Evolutionary conservation across 352 stramenopile species (phyloP).

Genomic region (Globisporangium perplexum): DNA sequence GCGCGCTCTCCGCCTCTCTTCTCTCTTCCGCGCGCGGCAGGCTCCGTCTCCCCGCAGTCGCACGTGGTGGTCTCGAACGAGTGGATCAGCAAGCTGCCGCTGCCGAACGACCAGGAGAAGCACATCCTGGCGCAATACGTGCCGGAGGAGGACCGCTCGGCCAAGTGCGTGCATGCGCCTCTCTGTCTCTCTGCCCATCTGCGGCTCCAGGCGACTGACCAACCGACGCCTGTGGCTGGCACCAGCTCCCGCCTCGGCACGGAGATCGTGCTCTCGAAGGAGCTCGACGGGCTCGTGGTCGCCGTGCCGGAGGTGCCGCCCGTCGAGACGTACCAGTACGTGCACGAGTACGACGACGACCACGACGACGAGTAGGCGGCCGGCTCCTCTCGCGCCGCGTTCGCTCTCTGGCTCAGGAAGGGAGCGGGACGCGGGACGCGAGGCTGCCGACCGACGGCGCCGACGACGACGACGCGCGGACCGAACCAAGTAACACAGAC

Average conservation of each 20-base stretch:
- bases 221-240: background rate
- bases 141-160: slow-evolving; percentile 69
- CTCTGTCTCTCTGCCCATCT: background rate
- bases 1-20: too few species aligned
- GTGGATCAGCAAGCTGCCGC: slow-evolving; percentile 75
- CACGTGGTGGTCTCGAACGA: slow-evolving; percentile 87
- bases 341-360: slow-evolving; percentile 85
- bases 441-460: too few species aligned
- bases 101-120: slow-evolving; percentile 62
- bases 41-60: slow-evolving; percentile 72
- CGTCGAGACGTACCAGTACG: slow-evolving; percentile 81
- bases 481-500: background rate
- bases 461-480: too few species aligned
- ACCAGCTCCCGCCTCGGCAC: slow-evolving; percentile 76
- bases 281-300: slow-evolving; percentile 84
- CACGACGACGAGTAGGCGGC: slow-evolving; percentile 28
- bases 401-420: background rate
- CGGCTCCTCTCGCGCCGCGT: background rate
- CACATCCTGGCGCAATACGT: slow-evolving; percentile 78
- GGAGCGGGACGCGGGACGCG: slow-evolving; percentile 1
- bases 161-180: slow-evolving; percentile 76
- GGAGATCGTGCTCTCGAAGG: slow-evolving; percentile 84
- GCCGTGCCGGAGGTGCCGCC: slow-evolving; percentile 79
- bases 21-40: slow-evolving; percentile 1
- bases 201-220: background rate